Base-by-base conservation (phyloP, 1,284 basidiomycete species). In the Sphaerobolus stellatus region DNA sequence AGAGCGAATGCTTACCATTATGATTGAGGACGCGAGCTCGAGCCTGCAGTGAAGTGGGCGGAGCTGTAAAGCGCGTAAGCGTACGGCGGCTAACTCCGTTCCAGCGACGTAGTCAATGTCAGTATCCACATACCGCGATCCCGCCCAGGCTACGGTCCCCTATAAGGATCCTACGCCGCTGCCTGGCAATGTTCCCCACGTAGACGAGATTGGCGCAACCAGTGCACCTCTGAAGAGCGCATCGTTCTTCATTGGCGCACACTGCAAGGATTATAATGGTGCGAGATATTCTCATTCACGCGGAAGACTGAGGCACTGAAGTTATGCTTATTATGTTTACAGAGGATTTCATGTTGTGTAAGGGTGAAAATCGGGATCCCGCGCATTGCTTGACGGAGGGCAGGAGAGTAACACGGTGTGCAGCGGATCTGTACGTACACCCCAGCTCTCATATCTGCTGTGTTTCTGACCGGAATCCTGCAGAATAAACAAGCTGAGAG, bases 271-370 rank as follows among this genome's bases (percentile, higher is more conserved):
- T 58, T 96, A 89, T 77, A 98, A 98, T 75, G 97, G 95, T 95
- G 65, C 60, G 88, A 79, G 54, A 58, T 43, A 18, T 58, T 50
- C 27, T n/a, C n/a, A 24, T 41, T 11, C n/a, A 30, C 34, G 30
- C 29, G 2, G 24, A 33, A 25, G 41, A 22, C n/a, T 8, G 38
- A 20, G 29, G 20, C 20, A 22, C n/a, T 8, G 38, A 20, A 30
- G 20, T 24, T 49, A 30, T 34, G 31, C 13, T 28, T 11, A 48
- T 25, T 44, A 18, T 34, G 38, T 47, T 33, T 53, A 43, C 68
- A 97, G 94, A 98, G 83, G 96, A 99, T 77, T 99, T 98, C 68
- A 98, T 99, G 94, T 88, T 98, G 55, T 99, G 97, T 84, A 99
- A 99, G 78, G 78, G 83, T 47, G 94, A 98, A 77, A 88, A 83